Percentiles rank a stretch among this genome's conserved stretches.
phyloP scores from a whole-genome alignment of 495 filamentous ascomycete genomes.

The Neurospora intermedia region DNA sequence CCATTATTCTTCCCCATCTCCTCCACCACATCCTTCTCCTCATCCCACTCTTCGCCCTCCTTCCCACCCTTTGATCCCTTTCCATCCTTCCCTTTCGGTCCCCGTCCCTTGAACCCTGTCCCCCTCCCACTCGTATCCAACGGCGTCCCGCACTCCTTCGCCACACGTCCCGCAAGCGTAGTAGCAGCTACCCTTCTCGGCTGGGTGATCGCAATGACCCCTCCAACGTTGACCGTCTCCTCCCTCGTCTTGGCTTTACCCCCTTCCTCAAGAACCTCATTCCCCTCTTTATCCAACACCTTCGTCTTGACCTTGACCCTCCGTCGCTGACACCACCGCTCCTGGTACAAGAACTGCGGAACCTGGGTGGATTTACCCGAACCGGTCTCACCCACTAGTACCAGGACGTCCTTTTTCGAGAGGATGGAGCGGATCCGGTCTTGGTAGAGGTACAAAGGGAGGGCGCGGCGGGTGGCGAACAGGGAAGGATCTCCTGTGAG shows the following conservation, averaged over 20 bases:
- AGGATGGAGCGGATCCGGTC: constrained; percentile 57
- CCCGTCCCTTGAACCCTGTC: neutral
- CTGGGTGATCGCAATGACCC: constrained; percentile 91
- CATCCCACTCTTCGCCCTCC: neutral
- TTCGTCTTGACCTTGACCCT: constrained; percentile 33
- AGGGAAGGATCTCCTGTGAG: constrained; percentile 20
- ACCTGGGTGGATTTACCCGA: constrained; percentile 96
- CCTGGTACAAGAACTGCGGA: constrained; percentile 74
- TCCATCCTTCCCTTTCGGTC: neutral
- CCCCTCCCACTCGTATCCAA: constrained; percentile 23
- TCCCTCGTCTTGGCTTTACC: constrained; percentile 17
- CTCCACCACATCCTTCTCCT: neutral
- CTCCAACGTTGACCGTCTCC: constrained; percentile 52
- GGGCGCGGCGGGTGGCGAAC: constrained; percentile 38
- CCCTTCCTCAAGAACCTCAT: neutral
- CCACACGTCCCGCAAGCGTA: constrained; percentile 81
- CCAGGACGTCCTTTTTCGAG: constrained; percentile 59
- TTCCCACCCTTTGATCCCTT: neutral
- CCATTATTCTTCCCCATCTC: neutral
- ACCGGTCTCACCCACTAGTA: constrained; percentile 90
- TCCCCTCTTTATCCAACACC: neutral
- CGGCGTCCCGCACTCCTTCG: constrained; percentile 79
- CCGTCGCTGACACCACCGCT: constrained; percentile 63
- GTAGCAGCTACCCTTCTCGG: constrained; percentile 89
- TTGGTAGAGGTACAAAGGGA: constrained; percentile 73